These are phyloP conservation scores for Pontederia paniculata DNA, from an alignment of 176 grass and related monocot species.

Conservation along the genomic window DNA sequence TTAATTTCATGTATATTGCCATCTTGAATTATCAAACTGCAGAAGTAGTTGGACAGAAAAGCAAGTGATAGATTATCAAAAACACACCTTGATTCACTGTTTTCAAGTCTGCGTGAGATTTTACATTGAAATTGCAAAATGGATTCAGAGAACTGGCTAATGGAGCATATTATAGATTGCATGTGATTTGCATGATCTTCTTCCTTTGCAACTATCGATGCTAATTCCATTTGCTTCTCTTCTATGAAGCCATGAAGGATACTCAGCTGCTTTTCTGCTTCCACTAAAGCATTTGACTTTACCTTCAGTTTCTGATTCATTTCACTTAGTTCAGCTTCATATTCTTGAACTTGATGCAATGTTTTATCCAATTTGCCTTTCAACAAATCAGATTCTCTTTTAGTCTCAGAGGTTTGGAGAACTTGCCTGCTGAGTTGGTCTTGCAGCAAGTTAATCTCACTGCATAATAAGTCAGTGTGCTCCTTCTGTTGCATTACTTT, in stretches of 20 bases:
- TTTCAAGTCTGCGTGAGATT: conserved; percentile 28
- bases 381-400: conserved; percentile 26
- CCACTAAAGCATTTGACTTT: conserved; percentile 19
- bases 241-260: conserved; percentile 17
- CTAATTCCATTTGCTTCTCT: conserved; percentile 39
- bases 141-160: conserved; percentile 27
- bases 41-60: neutral
- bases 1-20: too few relatives aligned
- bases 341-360: conserved; percentile 30
- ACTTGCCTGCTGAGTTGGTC: conserved; percentile 35
- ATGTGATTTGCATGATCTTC: conserved; percentile 21
- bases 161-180: conserved; percentile 22
- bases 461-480: conserved; percentile 20
- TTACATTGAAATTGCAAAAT: conserved; percentile 21
- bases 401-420: conserved; percentile 26
- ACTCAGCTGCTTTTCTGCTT: conserved; percentile 35
- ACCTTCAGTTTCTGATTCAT: conserved; percentile 21
- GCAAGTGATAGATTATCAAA: conserved; percentile 9
- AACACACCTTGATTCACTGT: conserved; percentile 43
- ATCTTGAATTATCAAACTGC: too few relatives aligned
- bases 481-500: conserved; percentile 16
- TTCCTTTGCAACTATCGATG: conserved; percentile 30
- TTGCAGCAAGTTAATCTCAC: conserved; percentile 31
- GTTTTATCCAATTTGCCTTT: conserved; percentile 30
- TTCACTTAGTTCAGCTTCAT: conserved; percentile 23